Conservation (phyloP, 495 filamentous ascomycete species). For the Trichoderma asperelloides region DNA sequence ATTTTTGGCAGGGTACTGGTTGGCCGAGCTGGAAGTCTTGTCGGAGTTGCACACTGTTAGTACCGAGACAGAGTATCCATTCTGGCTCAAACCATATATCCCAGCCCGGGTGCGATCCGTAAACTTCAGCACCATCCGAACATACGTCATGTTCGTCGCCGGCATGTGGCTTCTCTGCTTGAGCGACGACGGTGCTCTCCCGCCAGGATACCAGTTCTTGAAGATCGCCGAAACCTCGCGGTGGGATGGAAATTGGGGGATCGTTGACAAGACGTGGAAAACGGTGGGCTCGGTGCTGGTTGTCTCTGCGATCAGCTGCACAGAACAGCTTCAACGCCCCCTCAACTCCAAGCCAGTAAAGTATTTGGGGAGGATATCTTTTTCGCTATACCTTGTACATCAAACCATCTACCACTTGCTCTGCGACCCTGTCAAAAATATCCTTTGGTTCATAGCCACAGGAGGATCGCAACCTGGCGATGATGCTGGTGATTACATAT, state of each 20-base stretch:
- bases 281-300: background rate
- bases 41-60: background rate
- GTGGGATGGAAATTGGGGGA: slow-evolving; percentile 2
- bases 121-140: slow-evolving; percentile 2
- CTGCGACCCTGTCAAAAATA: background rate
- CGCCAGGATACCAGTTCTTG: background rate
- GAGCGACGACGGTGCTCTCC: slow-evolving; percentile 2
- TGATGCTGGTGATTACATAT: background rate
- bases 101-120: background rate
- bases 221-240: background rate
- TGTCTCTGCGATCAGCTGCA: background rate
- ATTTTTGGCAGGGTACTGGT: slow-evolving; percentile 2
- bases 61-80: background rate
- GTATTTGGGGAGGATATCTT: slow-evolving; percentile 1
- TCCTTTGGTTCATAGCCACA: slow-evolving; percentile 4
- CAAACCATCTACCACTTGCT: slow-evolving; percentile 6
- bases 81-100: slow-evolving; percentile 4
- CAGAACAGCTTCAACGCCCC: background rate
- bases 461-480: background rate
- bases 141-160: background rate
- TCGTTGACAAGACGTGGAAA: slow-evolving; percentile 4
- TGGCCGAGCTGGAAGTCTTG: background rate
- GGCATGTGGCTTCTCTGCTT: background rate
- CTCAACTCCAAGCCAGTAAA: background rate
- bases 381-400: slow-evolving; percentile 2